Conservation (phyloP, 352 stramenopile species). For the Phytopythium boreale region DNA sequence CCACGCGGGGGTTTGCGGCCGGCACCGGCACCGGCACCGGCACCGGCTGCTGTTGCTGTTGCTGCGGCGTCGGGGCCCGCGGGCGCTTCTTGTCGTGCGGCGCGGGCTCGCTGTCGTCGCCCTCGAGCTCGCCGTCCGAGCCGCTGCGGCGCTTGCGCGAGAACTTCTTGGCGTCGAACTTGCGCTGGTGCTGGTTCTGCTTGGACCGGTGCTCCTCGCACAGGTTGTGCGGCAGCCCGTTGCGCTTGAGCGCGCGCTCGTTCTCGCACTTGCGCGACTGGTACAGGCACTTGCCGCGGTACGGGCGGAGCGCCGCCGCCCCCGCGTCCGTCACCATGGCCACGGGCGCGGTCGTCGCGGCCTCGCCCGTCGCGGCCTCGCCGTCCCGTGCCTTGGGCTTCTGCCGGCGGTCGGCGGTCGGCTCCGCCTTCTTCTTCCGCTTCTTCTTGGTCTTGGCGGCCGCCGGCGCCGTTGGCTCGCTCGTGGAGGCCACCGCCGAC, state of each 20-base stretch:
- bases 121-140: constrained; percentile 22
- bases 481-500: neutral
- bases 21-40: no score
- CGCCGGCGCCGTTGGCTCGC: neutral
- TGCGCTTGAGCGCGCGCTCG: constrained; percentile 75
- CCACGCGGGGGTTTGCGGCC: neutral
- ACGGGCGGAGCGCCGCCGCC: constrained; percentile 13
- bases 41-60: neutral
- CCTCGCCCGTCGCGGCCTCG: neutral
- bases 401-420: neutral
- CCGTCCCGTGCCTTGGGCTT: neutral
- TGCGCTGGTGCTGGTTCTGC: constrained; percentile 82
- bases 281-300: constrained; percentile 70
- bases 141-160: constrained; percentile 34
- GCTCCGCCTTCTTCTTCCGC: neutral
- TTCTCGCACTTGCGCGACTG: constrained; percentile 82
- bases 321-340: constrained; percentile 5
- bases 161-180: constrained; percentile 83
- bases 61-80: neutral
- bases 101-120: constrained; percentile 12
- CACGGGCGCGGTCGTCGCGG: neutral
- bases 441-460: neutral
- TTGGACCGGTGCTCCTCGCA: constrained; percentile 74
- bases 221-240: constrained; percentile 74
- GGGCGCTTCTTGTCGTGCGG: constrained; percentile 6